phyloP scores from a whole-genome alignment of 805 yeast species.

The Cyberlindnera mycetangii region DNA sequence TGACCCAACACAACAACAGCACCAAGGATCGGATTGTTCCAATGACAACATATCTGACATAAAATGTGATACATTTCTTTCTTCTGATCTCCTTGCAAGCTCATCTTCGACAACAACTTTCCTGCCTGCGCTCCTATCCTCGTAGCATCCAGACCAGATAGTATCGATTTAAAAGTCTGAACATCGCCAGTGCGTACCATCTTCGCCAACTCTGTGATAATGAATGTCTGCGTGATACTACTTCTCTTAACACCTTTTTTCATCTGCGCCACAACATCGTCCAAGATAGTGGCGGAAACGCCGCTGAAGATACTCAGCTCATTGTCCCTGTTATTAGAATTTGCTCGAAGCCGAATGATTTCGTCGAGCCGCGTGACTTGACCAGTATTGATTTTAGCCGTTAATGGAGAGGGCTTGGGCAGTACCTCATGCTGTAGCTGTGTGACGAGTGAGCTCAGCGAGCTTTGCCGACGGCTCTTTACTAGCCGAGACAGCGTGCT shows the following conservation, averaged over 20 bases:
- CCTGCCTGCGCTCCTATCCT: slow-evolving; percentile 7
- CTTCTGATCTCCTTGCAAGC: slow-evolving; percentile 2
- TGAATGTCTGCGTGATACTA: slow-evolving; percentile 6
- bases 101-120: slow-evolving; percentile 5
- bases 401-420: slow-evolving; percentile 5
- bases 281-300: background rate
- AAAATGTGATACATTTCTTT: slow-evolving; percentile 9
- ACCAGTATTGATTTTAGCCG: slow-evolving; percentile 1
- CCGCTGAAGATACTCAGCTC: slow-evolving; percentile 9
- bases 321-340: background rate
- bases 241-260: background rate
- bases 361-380: background rate
- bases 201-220: slow-evolving; percentile 7
- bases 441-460: background rate
- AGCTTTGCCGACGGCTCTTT: background rate
- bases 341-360: background rate
- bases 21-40: slow-evolving; percentile 13
- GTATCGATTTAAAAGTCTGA: background rate
- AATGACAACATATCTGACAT: slow-evolving; percentile 9
- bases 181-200: slow-evolving; percentile 8
- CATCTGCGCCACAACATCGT: slow-evolving; percentile 1
- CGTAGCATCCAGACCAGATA: background rate
- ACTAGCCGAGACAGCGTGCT: background rate
- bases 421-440: slow-evolving; percentile 3
- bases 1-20: slow-evolving; percentile 11